A percentile compares a stretch with the other conserved stretches of the same genome.
Conservation (phyloP, 2,329 filamentous ascomycete genomes). For the Xylaria arbuscula region DNA sequence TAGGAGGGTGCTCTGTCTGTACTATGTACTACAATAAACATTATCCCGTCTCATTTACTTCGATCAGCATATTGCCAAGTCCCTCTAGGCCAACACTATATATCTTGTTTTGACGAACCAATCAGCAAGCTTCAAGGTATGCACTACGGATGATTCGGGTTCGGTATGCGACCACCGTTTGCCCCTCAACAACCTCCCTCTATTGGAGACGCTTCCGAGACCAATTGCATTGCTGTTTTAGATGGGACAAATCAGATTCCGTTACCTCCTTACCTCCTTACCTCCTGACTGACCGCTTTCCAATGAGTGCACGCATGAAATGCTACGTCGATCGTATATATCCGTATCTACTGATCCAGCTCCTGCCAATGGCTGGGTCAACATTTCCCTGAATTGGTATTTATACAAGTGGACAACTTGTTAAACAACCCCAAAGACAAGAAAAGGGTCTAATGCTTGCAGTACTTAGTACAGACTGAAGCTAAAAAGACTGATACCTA, state of each 20-base stretch:
- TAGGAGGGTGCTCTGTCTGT: too few species aligned
- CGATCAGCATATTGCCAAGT: too few species aligned
- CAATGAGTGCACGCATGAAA: slow-evolving; percentile 1
- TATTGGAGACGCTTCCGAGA: slow-evolving; percentile 7
- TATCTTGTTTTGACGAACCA: not conserved
- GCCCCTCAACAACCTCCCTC: not conserved
- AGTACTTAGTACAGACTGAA: too few species aligned
- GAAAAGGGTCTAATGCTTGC: not conserved
- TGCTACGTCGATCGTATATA: slow-evolving; percentile 4
- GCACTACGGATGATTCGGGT: not conserved
- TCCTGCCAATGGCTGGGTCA: not conserved
- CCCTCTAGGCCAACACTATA: not conserved
- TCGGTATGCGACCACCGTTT: not conserved
- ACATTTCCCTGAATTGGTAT: slow-evolving; percentile 23
- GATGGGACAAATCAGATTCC: slow-evolving; percentile 5
- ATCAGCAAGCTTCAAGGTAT: not conserved
- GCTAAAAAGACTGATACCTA: not conserved
- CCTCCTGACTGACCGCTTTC: not conserved
- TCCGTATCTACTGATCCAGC: not conserved
- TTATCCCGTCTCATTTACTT: too few species aligned
- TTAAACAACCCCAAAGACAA: not conserved
- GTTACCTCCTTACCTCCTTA: not conserved
- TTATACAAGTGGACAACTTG: not conserved
- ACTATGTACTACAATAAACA: too few species aligned
- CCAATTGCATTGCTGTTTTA: not conserved